Percentiles rank a stretch among this genome's conserved stretches.
Conservation (phyloP, 23 red algal genomes). For the Gracilariopsis chorda region DNA sequence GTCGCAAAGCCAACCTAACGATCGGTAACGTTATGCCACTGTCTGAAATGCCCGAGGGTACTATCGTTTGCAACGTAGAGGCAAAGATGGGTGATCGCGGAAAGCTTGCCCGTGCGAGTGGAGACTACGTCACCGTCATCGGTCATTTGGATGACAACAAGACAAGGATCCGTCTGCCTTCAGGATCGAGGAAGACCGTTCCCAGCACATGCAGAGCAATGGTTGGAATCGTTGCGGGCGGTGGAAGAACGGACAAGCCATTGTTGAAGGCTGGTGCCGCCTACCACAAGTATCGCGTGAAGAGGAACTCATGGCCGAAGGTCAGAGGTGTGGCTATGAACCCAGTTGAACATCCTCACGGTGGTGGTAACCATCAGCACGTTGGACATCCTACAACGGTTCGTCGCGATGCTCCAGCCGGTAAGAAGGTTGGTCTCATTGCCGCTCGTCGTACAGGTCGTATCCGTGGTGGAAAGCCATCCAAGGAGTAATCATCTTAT, state of each 20-base stretch:
- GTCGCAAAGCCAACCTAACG: slow-evolving; percentile 90
- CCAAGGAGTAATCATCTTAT: slow-evolving; percentile 34
- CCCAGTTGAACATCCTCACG: slow-evolving; percentile 99
- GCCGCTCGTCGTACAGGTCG: slow-evolving; percentile 95
- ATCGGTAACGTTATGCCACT: slow-evolving; percentile 96
- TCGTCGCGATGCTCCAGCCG: slow-evolving; percentile 81
- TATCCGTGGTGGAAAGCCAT: slow-evolving; percentile 91
- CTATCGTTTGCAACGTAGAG: slow-evolving; percentile 98
- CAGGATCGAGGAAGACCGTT: slow-evolving; percentile 86
- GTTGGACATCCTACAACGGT: slow-evolving; percentile 99
- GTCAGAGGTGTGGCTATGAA: slow-evolving; percentile 99
- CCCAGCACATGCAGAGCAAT: slow-evolving; percentile 95
- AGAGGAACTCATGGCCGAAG: slow-evolving; percentile 98
- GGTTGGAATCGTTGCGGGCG: slow-evolving; percentile 95
- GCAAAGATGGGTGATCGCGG: slow-evolving; percentile 95
- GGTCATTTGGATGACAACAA: slow-evolving; percentile 94
- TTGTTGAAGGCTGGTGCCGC: slow-evolving; percentile 97
- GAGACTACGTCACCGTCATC: slow-evolving; percentile 94
- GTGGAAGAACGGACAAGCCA: slow-evolving; percentile 96
- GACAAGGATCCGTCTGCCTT: slow-evolving; percentile 95
- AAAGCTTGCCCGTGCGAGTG: slow-evolving; percentile 83
- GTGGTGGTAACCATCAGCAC: slow-evolving; percentile 99
- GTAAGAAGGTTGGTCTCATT: slow-evolving; percentile 99
- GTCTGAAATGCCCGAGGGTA: slow-evolving; percentile 91
- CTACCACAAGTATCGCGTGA: slow-evolving; percentile 98